Base-by-base conservation (phyloP, 225 moss, liverwort and hornwort species). In the Antitrichia curtipendula region DNA sequence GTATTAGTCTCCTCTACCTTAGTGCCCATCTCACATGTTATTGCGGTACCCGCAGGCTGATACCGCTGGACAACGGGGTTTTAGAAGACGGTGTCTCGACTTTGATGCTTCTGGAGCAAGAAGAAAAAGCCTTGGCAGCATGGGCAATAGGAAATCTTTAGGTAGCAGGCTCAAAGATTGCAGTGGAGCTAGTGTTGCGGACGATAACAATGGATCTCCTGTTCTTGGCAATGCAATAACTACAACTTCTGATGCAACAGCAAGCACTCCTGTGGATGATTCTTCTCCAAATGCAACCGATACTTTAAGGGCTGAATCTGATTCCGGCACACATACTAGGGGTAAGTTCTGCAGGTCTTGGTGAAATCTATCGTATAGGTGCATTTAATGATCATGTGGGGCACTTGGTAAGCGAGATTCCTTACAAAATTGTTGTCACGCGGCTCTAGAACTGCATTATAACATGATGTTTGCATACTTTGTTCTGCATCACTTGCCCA, bases 61-160 rank as follows among this genome's bases (percentile, higher is more conserved):
- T 57, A 74, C 88, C 38, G 85, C 89, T 45, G 92, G 93, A 66
- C 98, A 96, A 83, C 91, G 96, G 84, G 96, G 96, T n/a, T 89
- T 98, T 32, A 90, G 98, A 76, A 90, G 98, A 84, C 91, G 98
- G 62, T 96, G 98, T 87, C 90, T 98, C 56, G 98, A 98, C 86
- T 98, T 97, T 71, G 96, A 98, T 91, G 93, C 94, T n/a, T 95
- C 96, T 62, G 89, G 85, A 82, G 96, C 94, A 54, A 91, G 98
- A 74, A 94, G 96, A 52, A 98, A 96, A 91, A 98, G 96, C 63
- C 84, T 95, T 85, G 95, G 95, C 24, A 91, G 93, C 88, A 85
- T 87, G 63, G 91, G 89, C 65, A 91, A 92, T 25, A 91, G 94
- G 74, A 98, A 95, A 75, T 88, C 87, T 68, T 41, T 91, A n/a